phyloP scores from a whole-genome alignment of 257 asterid species.

The Linderniella brevidens region DNA sequence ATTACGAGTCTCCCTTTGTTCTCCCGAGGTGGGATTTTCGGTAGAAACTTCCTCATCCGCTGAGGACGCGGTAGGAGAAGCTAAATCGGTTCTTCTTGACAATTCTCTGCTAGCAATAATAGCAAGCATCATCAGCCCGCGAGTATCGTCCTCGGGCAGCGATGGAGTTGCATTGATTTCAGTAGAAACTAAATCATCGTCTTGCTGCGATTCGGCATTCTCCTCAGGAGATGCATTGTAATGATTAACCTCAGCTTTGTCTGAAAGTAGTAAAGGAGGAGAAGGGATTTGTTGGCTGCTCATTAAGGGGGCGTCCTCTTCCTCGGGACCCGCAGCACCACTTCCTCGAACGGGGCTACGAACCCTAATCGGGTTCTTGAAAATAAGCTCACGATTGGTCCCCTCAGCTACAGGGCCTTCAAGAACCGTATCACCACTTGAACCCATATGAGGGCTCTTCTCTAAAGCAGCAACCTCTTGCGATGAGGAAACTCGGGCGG shows the following conservation, averaged over 20 bases:
- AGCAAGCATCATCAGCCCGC: constrained; percentile 89
- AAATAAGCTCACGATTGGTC: constrained; percentile 47
- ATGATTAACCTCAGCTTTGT: constrained; percentile 27
- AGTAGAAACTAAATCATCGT: constrained; percentile 37
- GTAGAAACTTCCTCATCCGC: constrained; percentile 25
- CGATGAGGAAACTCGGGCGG: constrained; percentile 26
- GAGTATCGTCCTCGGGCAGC: constrained; percentile 61
- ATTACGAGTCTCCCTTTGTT: constrained; percentile 11
- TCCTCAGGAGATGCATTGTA: constrained; percentile 23
- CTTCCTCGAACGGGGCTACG: constrained; percentile 54
- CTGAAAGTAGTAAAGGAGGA: constrained; percentile 21
- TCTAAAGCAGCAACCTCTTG: constrained; percentile 29
- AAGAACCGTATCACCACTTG: constrained; percentile 27
- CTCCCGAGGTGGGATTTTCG: constrained; percentile 14
- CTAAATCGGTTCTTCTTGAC: constrained; percentile 33
- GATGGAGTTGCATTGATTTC: constrained; percentile 53
- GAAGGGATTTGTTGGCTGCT: constrained; percentile 50
- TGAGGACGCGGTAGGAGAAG: constrained; percentile 39
- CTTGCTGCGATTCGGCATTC: constrained; percentile 30
- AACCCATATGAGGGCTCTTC: constrained; percentile 27
- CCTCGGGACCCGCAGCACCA: constrained; percentile 32
- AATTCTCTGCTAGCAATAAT: constrained; percentile 89
- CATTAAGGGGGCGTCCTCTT: constrained; percentile 30
- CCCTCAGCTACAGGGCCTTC: constrained; percentile 35
- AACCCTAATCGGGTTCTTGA: constrained; percentile 50